These are phyloP conservation scores for Ophiocordyceps camponoti-leonardi DNA, from an alignment of 2,329 filamentous ascomycete genomes.

Conservation along the genomic window DNA sequence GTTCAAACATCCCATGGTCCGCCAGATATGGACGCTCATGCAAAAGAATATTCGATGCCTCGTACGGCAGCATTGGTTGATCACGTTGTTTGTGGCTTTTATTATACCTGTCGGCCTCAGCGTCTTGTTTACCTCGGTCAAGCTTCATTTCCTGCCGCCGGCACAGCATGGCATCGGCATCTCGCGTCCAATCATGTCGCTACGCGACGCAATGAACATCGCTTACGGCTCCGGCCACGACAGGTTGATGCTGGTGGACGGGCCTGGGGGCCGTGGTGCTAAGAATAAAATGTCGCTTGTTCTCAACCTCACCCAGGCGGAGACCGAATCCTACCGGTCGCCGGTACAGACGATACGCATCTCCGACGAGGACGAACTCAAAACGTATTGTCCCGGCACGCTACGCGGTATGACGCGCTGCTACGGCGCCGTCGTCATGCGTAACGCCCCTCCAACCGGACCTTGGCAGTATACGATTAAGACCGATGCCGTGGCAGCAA, in stretches of 20 bases:
- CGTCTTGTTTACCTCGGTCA: constrained; percentile 50
- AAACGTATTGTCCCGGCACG: constrained; percentile 43
- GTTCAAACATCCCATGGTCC: neutral
- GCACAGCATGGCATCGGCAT: constrained; percentile 57
- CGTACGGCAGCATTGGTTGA: constrained; percentile 31
- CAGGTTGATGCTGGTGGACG: constrained; percentile 63
- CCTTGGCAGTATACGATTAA: constrained; percentile 79
- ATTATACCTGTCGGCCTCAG: constrained; percentile 41
- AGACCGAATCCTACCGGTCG: constrained; percentile 32
- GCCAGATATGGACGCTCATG: constrained; percentile 42
- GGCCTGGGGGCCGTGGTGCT: too few species aligned
- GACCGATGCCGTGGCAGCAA: constrained; percentile 48
- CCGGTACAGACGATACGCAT: constrained; percentile 40
- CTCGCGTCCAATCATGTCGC: constrained; percentile 40
- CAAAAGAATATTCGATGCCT: constrained; percentile 45
- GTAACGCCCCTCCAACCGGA: constrained; percentile 55
- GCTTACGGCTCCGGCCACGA: constrained; percentile 40
- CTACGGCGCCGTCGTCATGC: constrained; percentile 59
- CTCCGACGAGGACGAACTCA: constrained; percentile 36
- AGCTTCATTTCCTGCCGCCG: constrained; percentile 69
- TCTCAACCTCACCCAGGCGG: constrained; percentile 43
- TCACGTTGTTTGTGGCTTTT: constrained; percentile 38
- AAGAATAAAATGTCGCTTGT: too few species aligned
- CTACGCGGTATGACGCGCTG: constrained; percentile 52
- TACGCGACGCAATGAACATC: constrained; percentile 43